Evolutionary conservation across 2,329 filamentous ascomycete genomes (phyloP), one percentile per base, ranked within the genome.

Genomic region (Talaromyces islandicus): DNA sequence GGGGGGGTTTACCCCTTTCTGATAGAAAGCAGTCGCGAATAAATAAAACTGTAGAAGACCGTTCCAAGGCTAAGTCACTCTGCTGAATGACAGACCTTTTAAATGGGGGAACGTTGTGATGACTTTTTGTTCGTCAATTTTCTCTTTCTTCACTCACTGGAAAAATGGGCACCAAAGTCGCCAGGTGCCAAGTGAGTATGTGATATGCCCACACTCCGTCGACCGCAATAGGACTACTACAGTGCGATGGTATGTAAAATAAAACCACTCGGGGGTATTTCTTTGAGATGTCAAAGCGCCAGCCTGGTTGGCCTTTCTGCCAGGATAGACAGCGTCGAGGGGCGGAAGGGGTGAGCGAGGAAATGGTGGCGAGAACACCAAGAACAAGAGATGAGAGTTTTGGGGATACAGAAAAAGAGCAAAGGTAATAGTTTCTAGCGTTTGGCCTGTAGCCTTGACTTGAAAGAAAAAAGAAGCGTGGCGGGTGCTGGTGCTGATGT

Each of bases 1-100:
- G 59, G 59, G 59, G 56, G 54, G 43, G n/a, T 48, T n/a, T 58
- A 30, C 35, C 35, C 48, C 57, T 30, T 51, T 32, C 27, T 57
- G 43, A 50, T 21, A 25, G 25, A 27, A 56, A 25, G 48, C 52
- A 25, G 30, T 17, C 3, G n/a, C 50, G 43, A 30, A 48, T 43
- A 24, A 55, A 54, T 17, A 54, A 24, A 58, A 12, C n/a, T 14
- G 41, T 46, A 54, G 41, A 54, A 48, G n/a, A 21, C 27, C 48
- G 24, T 29, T 52, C 24, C 48, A 17, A 52, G 27, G 25, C 12
- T 5, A 17, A 46, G 19, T 24, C 21, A 46, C 43, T 46, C 21
- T 46, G 7, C 11, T 24, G 11, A 24, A 46, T 24, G 21, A 24
- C 43, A 19, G 43, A 19, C 11, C 43, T 24, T 46, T 46, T 19